A percentile compares a stretch with the other conserved stretches of the same genome.
phyloP scores from a whole-genome alignment of 768 basidiomycete genomes.

The Lentinula guzmanii region DNA sequence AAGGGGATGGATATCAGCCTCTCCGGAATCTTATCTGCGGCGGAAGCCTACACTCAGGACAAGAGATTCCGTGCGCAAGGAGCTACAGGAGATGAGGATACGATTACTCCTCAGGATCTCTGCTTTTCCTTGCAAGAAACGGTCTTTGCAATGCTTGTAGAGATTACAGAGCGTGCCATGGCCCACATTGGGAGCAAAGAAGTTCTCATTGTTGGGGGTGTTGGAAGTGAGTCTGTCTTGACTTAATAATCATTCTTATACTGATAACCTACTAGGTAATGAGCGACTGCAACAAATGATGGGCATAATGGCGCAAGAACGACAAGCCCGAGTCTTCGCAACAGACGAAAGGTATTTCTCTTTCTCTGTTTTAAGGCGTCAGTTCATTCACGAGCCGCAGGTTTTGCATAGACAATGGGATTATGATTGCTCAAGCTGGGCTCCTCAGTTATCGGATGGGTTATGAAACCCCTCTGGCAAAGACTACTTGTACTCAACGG shows the following conservation, averaged over 20 bases:
- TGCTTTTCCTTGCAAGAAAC: conserved; percentile 98
- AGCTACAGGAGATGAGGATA: conserved; percentile 40
- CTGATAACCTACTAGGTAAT: conserved; percentile 54
- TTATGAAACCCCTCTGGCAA: conserved; percentile 61
- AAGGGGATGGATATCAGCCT: conserved; percentile 99
- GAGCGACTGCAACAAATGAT: conserved; percentile 96
- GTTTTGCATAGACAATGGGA: conserved; percentile 98
- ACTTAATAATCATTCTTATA: background rate
- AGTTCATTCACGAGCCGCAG: conserved; percentile 30
- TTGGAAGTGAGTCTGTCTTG: conserved; percentile 75
- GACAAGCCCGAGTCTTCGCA: conserved; percentile 85
- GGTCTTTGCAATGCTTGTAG: conserved; percentile 96
- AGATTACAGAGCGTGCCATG: conserved; percentile 99
- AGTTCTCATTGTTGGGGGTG: conserved; percentile 95
- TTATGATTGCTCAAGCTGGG: conserved; percentile 99
- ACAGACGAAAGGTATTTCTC: conserved; percentile 80
- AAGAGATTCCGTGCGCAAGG: conserved; percentile 67
- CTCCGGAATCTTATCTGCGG: conserved; percentile 87
- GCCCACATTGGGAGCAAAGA: conserved; percentile 96
- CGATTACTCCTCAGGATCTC: conserved; percentile 91
- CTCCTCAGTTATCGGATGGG: conserved; percentile 92
- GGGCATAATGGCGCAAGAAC: conserved; percentile 92
- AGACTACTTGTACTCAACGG: conserved; percentile 93
- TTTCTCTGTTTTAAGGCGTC: background rate
- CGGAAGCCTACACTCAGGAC: conserved; percentile 83